A percentile compares a stretch with the other conserved stretches of the same genome.
Conservation (phyloP, 164 flowering plant species). For the Tetracentron sinense region DNA sequence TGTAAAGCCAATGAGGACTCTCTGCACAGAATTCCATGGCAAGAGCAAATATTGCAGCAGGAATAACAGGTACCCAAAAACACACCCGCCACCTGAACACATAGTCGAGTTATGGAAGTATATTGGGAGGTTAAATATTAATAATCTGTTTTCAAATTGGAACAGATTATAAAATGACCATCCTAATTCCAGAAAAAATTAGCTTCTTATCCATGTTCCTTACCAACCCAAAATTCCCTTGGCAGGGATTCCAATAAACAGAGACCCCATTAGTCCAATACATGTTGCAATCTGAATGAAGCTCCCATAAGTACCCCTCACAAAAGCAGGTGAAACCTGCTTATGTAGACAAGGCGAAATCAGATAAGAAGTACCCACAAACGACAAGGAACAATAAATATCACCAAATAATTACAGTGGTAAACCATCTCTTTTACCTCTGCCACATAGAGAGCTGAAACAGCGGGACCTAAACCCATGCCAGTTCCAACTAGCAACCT, state of each 20-base stretch:
- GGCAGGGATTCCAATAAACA: conserved; percentile 82
- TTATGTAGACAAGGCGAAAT: not conserved
- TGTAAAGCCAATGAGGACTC: conserved; percentile 92
- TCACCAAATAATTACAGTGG: not conserved
- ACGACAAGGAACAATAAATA: not conserved
- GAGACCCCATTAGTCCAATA: conserved; percentile 75
- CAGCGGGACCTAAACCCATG: conserved; percentile 73
- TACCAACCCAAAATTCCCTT: conserved; percentile 78
- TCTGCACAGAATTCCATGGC: conserved; percentile 83
- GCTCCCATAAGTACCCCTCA: conserved; percentile 96
- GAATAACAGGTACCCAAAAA: conserved; percentile 85
- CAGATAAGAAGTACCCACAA: not conserved
- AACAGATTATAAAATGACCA: too few relatives aligned
- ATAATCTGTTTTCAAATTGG: not conserved
- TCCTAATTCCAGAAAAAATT: too few relatives aligned
- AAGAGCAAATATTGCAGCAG: conserved; percentile 72
- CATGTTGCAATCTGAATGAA: conserved; percentile 95
- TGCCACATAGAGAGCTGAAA: conserved; percentile 66
- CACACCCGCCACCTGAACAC: conserved; percentile 88
- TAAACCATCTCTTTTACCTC: conserved; percentile 41
- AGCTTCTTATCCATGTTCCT: conserved; percentile 24
- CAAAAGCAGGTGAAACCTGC: conserved; percentile 60
- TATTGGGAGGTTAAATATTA: not conserved
- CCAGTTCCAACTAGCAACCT: conserved; percentile 68
- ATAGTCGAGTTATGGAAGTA: not conserved